Evolutionary conservation across 768 basidiomycete species (phyloP).

Genomic region (Boletus tylopilopsis): DNA sequence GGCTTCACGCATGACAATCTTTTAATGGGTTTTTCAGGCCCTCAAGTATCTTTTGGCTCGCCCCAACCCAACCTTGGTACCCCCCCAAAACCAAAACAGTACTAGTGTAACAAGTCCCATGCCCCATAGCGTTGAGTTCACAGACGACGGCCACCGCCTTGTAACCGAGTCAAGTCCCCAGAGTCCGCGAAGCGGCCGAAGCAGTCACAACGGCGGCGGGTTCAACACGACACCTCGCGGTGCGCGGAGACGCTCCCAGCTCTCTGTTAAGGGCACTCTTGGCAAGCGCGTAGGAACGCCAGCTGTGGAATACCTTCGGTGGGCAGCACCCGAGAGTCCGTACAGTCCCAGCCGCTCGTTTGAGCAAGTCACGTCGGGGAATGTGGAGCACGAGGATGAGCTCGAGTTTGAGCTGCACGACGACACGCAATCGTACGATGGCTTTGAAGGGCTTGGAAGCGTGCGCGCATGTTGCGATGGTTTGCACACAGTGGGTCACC

Average conservation of each 20-base stretch:
- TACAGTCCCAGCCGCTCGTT: conserved; percentile 73
- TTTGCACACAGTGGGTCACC: conserved; percentile 76
- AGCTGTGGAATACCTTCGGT: conserved; percentile 85
- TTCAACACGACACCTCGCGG: conserved; percentile 79
- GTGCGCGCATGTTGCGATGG: conserved; percentile 91
- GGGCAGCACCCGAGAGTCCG: conserved; percentile 71
- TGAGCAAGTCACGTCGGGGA: conserved; percentile 42
- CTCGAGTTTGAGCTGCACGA: conserved; percentile 84
- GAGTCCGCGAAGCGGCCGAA: conserved; percentile 70
- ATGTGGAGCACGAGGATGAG: conserved; percentile 52
- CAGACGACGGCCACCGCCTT: conserved; percentile 51
- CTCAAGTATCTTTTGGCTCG: conserved; percentile 86
- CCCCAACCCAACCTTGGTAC: conserved; percentile 39
- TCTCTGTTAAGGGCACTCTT: conserved; percentile 67
- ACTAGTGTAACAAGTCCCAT: conserved; percentile 45
- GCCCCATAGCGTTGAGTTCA: conserved; percentile 38
- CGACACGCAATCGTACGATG: conserved; percentile 66
- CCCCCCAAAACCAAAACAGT: conserved; percentile 31
- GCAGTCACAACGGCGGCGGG: conserved; percentile 52
- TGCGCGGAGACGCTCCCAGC: conserved; percentile 72
- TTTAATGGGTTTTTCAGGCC: conserved; percentile 51
- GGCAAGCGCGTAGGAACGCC: conserved; percentile 89
- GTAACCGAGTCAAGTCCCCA: conserved; percentile 56
- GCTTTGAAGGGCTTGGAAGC: conserved; percentile 91
- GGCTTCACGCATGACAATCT: conserved; percentile 5